Evolutionary conservation across 441 rosid genomes (phyloP).

Genomic region (Metrosideros polymorpha): DNA sequence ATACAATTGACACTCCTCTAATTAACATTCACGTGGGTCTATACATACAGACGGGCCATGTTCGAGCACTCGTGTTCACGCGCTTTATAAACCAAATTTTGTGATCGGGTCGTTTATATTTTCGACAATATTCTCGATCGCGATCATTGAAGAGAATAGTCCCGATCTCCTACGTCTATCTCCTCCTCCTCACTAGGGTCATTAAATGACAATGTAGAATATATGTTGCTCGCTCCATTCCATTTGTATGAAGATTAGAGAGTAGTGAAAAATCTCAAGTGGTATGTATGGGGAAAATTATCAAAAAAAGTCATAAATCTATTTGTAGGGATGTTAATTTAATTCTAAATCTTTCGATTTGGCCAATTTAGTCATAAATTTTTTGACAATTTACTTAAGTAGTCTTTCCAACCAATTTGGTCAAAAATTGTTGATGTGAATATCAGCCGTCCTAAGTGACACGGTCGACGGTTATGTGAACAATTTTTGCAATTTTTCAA

Average conservation of each 20-base stretch:
- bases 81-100: not conserved
- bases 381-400: too few species aligned
- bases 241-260: not conserved
- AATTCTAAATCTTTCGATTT: too few species aligned
- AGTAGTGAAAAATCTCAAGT: too few species aligned
- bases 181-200: not conserved
- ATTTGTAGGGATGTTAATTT: rapidly evolving
- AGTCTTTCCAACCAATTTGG: rapidly evolving
- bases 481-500: too few species aligned
- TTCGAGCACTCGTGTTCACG: not conserved
- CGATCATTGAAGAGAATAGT: not conserved
- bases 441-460: rapidly evolving
- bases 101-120: not conserved
- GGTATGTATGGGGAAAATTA: too few species aligned
- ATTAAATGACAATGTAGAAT: not conserved
- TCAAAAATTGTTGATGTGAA: rapidly evolving
- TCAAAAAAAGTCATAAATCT: too few species aligned
- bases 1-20: too few species aligned
- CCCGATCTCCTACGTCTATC: not conserved
- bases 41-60: not conserved
- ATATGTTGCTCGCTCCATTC: not conserved
- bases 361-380: too few species aligned
- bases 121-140: not conserved
- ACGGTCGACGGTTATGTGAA: rapidly evolving
- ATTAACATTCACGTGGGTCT: not conserved